Evolutionary conservation across 345 rosid genomes (phyloP).

Genomic region (Boechera stricta): DNA sequence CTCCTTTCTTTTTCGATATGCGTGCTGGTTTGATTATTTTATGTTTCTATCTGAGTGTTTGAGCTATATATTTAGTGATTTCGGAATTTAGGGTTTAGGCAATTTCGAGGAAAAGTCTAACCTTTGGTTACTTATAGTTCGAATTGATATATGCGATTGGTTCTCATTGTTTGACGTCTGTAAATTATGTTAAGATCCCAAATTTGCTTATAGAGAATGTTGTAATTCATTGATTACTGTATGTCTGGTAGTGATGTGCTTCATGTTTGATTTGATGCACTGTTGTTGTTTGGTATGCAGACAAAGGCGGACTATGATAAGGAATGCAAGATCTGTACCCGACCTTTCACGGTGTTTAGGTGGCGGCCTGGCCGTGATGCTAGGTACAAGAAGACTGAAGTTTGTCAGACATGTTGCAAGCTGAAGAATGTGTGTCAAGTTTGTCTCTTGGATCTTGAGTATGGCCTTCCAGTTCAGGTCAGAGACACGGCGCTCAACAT

Average conservation of each 20-base stretch:
- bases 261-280: not conserved
- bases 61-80: not conserved
- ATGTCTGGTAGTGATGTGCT: not conserved
- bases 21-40: not conserved
- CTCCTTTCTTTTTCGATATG: no score
- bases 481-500: constrained; percentile 86
- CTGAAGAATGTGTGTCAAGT: constrained; percentile 95
- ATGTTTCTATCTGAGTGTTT: not conserved
- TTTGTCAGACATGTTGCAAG: constrained; percentile 94
- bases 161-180: not conserved
- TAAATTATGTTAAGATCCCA: not conserved
- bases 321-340: constrained; percentile 94
- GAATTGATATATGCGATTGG: not conserved
- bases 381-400: constrained; percentile 82
- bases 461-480: constrained; percentile 95
- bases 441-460: constrained; percentile 91
- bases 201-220: not conserved
- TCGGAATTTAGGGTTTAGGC: constrained; percentile 9
- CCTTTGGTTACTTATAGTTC: not conserved
- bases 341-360: constrained; percentile 89
- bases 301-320: constrained; percentile 81
- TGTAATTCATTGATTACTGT: not conserved
- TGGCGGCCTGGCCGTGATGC: constrained; percentile 96
- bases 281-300: constrained; percentile 46
- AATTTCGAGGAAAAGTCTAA: not conserved